These are phyloP conservation scores for Cadophora gregata DNA, from an alignment of 2,329 filamentous ascomycete genomes.

Conservation along the genomic window DNA sequence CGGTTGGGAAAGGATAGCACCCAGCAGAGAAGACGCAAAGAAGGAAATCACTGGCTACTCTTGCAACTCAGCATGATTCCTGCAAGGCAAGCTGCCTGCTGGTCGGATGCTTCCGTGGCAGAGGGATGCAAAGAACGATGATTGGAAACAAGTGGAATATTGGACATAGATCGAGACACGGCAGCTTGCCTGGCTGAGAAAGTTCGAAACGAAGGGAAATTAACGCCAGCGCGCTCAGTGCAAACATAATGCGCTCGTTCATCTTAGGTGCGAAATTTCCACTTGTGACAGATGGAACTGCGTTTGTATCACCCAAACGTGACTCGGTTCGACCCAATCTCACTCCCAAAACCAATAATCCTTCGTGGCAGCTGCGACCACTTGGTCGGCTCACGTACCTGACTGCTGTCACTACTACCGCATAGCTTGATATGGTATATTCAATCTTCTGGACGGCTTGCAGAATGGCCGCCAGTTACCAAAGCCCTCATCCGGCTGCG, in stretches of 20 bases:
- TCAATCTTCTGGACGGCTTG: constrained; percentile 14
- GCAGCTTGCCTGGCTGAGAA: constrained; percentile 29
- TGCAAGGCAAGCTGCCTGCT: constrained; percentile 18
- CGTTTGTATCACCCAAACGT: constrained; percentile 15
- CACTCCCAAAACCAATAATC: constrained; percentile 12
- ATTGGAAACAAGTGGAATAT: constrained; percentile 10
- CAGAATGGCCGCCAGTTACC: constrained; percentile 10
- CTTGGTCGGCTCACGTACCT: constrained; percentile 9
- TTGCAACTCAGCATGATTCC: constrained; percentile 19
- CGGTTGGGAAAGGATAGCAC: constrained; percentile 20
- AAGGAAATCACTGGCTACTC: constrained; percentile 21
- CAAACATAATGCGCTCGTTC: constrained; percentile 1
- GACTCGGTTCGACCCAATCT: constrained; percentile 6
- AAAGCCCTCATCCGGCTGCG: constrained; percentile 20
- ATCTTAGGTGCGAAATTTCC: not conserved
- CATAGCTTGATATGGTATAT: not conserved
- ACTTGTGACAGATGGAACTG: constrained; percentile 16
- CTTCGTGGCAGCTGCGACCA: not conserved
- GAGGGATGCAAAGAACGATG: constrained; percentile 35
- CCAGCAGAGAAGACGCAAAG: constrained; percentile 16
- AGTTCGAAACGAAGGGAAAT: constrained; percentile 9
- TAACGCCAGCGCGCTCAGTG: not conserved
- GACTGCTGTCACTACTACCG: not conserved
- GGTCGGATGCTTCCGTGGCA: constrained; percentile 23
- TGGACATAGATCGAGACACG: constrained; percentile 20